phyloP scores from a whole-genome alignment of 1,139 yeast genomes.

The Taphrina wiesneri region DNA sequence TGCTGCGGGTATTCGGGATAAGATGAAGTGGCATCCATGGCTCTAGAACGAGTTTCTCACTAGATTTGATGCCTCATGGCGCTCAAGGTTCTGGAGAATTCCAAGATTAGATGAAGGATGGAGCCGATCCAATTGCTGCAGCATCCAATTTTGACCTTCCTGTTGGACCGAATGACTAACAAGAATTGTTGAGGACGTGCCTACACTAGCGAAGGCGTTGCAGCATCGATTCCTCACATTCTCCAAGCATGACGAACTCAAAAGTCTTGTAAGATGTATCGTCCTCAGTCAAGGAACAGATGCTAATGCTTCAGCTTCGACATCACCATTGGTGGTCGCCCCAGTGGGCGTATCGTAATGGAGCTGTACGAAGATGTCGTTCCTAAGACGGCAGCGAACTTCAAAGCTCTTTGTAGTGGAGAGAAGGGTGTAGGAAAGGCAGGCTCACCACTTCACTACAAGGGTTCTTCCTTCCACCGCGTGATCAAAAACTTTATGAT shows the following conservation, averaged over 20 bases:
- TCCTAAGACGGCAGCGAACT: slow-evolving; percentile 92
- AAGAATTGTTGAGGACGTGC: no score
- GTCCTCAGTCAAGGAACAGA: neutral
- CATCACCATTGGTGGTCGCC: slow-evolving; percentile 60
- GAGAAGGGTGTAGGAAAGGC: slow-evolving; percentile 80
- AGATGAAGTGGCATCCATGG: neutral
- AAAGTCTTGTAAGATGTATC: slow-evolving; percentile 8
- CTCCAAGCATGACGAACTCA: slow-evolving; percentile 11
- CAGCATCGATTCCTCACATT: no score
- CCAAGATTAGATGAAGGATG: slow-evolving; percentile 2
- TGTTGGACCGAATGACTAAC: no score
- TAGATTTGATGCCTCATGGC: neutral
- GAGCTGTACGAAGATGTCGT: slow-evolving; percentile 56
- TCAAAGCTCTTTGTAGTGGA: slow-evolving; percentile 86
- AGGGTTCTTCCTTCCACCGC: slow-evolving; percentile 84
- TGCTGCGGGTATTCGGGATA: neutral
- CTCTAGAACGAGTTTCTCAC: neutral
- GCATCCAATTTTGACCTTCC: neutral
- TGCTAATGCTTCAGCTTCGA: slow-evolving; percentile 51
- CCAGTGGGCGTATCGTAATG: slow-evolving; percentile 68
- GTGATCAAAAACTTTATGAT: slow-evolving; percentile 85
- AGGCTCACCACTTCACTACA: slow-evolving; percentile 52
- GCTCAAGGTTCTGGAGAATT: slow-evolving; percentile 2
- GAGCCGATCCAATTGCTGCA: neutral
- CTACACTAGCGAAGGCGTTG: no score